Evolutionary conservation across 306 rosid species (phyloP).

Genomic region (Cicer cuneatum): DNA sequence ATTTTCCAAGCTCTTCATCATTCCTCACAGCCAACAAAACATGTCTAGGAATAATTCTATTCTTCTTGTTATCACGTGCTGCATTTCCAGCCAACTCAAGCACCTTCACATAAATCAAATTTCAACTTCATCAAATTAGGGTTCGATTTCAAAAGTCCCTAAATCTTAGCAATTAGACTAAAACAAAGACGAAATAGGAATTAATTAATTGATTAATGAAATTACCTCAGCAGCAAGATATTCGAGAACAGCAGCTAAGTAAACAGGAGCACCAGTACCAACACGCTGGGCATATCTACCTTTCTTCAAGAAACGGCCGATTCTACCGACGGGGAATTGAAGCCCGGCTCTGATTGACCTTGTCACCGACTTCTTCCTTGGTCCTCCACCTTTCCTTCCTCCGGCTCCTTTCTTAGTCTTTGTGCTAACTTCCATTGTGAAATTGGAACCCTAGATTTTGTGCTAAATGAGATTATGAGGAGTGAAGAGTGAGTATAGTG

Average conservation of each 20-base stretch:
- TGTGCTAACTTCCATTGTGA: slow-evolving; percentile 54
- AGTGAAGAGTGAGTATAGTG: neutral
- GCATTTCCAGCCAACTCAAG: slow-evolving; percentile 91
- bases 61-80: slow-evolving; percentile 86
- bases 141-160: neutral
- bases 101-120: slow-evolving; percentile 49
- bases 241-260: slow-evolving; percentile 69
- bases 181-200: no score
- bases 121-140: neutral
- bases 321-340: slow-evolving; percentile 76
- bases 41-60: slow-evolving; percentile 76
- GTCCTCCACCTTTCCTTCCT: slow-evolving; percentile 60
- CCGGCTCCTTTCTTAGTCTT: slow-evolving; percentile 63
- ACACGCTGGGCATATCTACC: slow-evolving; percentile 70
- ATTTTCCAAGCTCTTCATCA: slow-evolving; percentile 80
- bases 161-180: neutral
- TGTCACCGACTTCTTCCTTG: slow-evolving; percentile 62
- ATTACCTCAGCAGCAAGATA: slow-evolving; percentile 69
- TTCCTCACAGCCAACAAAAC: slow-evolving; percentile 73
- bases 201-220: no score
- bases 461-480: neutral
- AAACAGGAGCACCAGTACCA: slow-evolving; percentile 65
- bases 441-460: neutral
- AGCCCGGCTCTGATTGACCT: slow-evolving; percentile 70
- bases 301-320: slow-evolving; percentile 63